These are phyloP conservation scores for Boletus insuetus DNA, from an alignment of 768 basidiomycete species.

Conservation along the genomic window DNA sequence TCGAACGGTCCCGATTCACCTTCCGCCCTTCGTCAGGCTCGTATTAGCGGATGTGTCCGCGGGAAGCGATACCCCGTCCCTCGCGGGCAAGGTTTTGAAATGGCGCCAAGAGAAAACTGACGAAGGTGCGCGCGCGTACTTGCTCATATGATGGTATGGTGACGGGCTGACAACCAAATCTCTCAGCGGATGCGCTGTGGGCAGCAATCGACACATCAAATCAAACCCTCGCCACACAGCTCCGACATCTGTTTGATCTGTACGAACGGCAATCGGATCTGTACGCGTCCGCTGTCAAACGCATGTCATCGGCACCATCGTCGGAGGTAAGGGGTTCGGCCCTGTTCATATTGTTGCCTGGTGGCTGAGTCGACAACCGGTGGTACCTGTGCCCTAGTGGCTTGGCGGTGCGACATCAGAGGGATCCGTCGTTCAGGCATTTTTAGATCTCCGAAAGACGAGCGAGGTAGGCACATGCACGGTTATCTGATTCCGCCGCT, in stretches of 20 bases:
- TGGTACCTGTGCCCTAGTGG: conserved; percentile 43
- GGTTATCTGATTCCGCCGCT: not conserved
- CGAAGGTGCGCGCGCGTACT: conserved; percentile 41
- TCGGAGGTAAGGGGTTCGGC: conserved; percentile 44
- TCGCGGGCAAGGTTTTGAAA: conserved; percentile 86
- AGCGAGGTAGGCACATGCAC: conserved; percentile 47
- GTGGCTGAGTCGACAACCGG: not conserved
- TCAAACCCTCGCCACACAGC: conserved; percentile 51
- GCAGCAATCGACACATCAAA: conserved; percentile 60
- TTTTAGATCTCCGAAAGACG: conserved; percentile 54
- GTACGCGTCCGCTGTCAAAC: conserved; percentile 60
- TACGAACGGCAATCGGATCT: conserved; percentile 44
- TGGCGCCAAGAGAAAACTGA: conserved; percentile 73
- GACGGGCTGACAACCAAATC: not conserved
- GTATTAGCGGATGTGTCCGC: conserved; percentile 95
- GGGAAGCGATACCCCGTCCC: conserved; percentile 92
- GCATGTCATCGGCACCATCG: conserved; percentile 57
- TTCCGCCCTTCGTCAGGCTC: conserved; percentile 81
- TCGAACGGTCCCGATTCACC: conserved; percentile 61
- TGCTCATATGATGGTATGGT: not conserved
- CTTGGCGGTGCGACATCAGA: not conserved
- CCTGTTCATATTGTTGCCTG: not conserved
- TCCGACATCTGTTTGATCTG: conserved; percentile 50
- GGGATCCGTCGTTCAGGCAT: conserved; percentile 47
- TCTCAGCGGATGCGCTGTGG: conserved; percentile 63